Conservation (phyloP, 2,329 filamentous ascomycete species). For the Nothophoma quercina region DNA sequence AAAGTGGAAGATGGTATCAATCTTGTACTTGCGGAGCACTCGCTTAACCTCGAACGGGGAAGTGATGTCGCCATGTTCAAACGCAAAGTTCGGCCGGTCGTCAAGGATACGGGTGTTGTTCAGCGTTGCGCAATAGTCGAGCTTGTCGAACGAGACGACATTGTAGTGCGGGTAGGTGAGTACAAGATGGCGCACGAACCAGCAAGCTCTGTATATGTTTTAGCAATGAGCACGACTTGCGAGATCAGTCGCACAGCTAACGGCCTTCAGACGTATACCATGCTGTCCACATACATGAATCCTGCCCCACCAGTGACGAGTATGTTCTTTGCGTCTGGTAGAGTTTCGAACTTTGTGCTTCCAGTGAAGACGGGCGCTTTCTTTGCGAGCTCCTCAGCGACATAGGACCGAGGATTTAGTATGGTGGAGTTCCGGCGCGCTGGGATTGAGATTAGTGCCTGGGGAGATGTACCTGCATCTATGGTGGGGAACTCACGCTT, state of each 20-base stretch:
- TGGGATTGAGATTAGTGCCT: constrained; percentile 24
- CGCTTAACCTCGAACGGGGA: constrained; percentile 73
- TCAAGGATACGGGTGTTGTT: constrained; percentile 79
- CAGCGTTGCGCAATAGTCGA: constrained; percentile 81
- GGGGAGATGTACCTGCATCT: constrained; percentile 2
- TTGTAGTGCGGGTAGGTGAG: constrained; percentile 80
- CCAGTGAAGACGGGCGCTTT: constrained; percentile 74
- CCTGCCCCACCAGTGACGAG: constrained; percentile 85
- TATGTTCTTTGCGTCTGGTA: constrained; percentile 76
- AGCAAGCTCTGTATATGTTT: constrained; percentile 69
- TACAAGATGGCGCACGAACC: constrained; percentile 80
- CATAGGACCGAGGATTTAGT: constrained; percentile 52
- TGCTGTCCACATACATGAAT: constrained; percentile 72
- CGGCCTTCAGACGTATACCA: constrained; percentile 6
- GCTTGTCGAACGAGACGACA: constrained; percentile 82
- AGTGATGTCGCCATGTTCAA: constrained; percentile 81
- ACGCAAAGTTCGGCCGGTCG: constrained; percentile 74
- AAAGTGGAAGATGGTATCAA: constrained; percentile 85
- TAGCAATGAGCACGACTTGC: constrained; percentile 16
- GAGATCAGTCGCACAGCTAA: constrained; percentile 10
- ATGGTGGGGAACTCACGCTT: constrained; percentile 36
- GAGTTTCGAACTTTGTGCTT: constrained; percentile 73
- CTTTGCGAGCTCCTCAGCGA: constrained; percentile 72
- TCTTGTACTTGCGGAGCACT: constrained; percentile 73
- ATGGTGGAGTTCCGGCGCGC: constrained; percentile 48